Base-by-base conservation (phyloP, 2,329 filamentous ascomycete genomes). In the Trichothecium roseum region DNA sequence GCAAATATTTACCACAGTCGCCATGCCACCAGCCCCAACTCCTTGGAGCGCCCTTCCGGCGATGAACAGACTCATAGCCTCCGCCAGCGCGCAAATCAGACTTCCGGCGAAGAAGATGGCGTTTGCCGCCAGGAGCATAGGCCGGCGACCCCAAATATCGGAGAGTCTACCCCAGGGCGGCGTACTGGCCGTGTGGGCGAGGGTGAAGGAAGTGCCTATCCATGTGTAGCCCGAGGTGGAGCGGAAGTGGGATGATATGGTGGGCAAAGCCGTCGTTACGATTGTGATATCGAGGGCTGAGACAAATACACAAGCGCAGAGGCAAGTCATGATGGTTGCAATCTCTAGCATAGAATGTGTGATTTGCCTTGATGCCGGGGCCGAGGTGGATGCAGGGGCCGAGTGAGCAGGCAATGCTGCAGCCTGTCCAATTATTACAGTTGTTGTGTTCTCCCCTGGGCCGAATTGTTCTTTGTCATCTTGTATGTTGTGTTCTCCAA, bases 201-300 rank as follows among this genome's bases (percentile, higher is more conserved):
- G 70, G 4, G 86, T 63, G 53, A 82, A 88, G 0, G 82, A 74
- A 18, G 72, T 77, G 1, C 82, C 83, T 40, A 89, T 81, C 84
- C 83, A 88, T 12, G 78, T 76, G 56, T 86, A 88, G 6, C 79
- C 80, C 1, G 73, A 63, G 13, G 70, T 73, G 20, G 74, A 79
- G 26, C 31, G 13, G 27, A 85, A 68, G 18, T 80, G 63, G 3
- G 55, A 52, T 3, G 69, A 61, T 33, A 81, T 80, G 8, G 71
- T 71, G 1, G 77, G 77, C 6, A 80, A 63, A 1, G 75, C 72
- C 0, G 77, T 76, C 2, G 75, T 68, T 20, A 79, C 62, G 45
- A 78, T 77, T 13, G 73, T 77, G 4, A 68, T 50, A 47, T 69
- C 72, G 45, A 70, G 59, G 1, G 65, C 62, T 4, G 62, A 52